A percentile compares a stretch with the other conserved stretches of the same genome.
Conservation (phyloP, 768 basidiomycete species). For the Cantharellus cinnabarinus region DNA sequence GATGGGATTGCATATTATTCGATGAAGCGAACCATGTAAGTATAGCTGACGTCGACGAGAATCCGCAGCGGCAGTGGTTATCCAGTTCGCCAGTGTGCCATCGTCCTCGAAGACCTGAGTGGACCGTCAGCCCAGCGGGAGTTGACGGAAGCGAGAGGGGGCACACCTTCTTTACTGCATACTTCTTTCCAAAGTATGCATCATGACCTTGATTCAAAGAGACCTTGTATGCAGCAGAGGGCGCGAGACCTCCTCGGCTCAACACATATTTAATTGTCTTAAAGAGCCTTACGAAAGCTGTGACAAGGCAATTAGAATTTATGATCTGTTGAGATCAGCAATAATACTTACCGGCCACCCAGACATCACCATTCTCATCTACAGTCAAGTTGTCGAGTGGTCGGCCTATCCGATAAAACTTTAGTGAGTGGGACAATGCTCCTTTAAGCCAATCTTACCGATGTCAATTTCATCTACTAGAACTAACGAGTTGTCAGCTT, state of each 20-base stretch:
- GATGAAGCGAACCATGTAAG: neutral
- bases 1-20: too few relatives aligned
- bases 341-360: neutral
- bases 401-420: neutral
- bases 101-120: constrained; percentile 1
- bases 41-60: neutral
- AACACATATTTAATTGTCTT: neutral
- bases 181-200: neutral
- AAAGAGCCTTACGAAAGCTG: neutral
- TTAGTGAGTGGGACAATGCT: neutral
- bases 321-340: neutral
- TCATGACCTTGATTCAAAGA: neutral
- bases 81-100: neutral
- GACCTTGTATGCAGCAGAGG: neutral
- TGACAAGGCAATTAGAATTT: neutral
- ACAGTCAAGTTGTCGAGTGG: neutral
- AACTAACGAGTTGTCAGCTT: neutral
- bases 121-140: neutral
- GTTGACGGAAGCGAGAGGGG: neutral
- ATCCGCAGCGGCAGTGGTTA: neutral
- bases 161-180: neutral
- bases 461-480: neutral
- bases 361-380: neutral
- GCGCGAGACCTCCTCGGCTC: neutral
- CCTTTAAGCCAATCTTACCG: neutral